These are phyloP conservation scores for Suillus ampliporus DNA, from an alignment of 768 basidiomycete species.

Conservation along the genomic window DNA sequence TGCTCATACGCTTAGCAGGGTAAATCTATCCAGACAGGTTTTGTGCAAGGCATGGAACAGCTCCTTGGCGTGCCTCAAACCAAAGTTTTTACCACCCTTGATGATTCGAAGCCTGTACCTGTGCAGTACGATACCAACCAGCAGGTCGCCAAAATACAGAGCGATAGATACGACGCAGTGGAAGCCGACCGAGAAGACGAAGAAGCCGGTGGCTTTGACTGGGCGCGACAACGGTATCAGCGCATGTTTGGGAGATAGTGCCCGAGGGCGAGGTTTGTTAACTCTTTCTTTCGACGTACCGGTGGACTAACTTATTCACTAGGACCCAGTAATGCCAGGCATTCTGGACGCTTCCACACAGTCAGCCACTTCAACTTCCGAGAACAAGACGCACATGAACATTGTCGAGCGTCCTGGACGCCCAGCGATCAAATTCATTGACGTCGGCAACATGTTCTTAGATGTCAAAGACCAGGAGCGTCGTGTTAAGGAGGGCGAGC, in stretches of 20 bases:
- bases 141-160: slow-evolving; percentile 6
- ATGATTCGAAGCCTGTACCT: slow-evolving; percentile 7
- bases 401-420: slow-evolving; percentile 49
- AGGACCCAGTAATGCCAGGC: slow-evolving; percentile 71
- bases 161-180: slow-evolving; percentile 51
- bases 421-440: slow-evolving; percentile 68
- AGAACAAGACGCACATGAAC: slow-evolving; percentile 43
- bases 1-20: slow-evolving; percentile 44
- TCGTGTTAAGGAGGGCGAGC: slow-evolving; percentile 55
- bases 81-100: slow-evolving; percentile 17
- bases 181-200: slow-evolving; percentile 69
- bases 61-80: slow-evolving; percentile 61
- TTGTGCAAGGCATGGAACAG: slow-evolving; percentile 80
- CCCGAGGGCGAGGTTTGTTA: slow-evolving; percentile 67
- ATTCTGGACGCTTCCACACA: slow-evolving; percentile 55
- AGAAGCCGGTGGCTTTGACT: slow-evolving; percentile 53
- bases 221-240: slow-evolving; percentile 67
- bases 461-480: slow-evolving; percentile 57
- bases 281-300: neutral
- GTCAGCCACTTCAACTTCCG: slow-evolving; percentile 44
- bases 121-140: slow-evolving; percentile 15
- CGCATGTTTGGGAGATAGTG: slow-evolving; percentile 79
- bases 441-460: slow-evolving; percentile 75
- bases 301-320: slow-evolving; percentile 4
- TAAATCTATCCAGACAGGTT: slow-evolving; percentile 77